Evolutionary conservation across 2,329 filamentous ascomycete genomes (phyloP).

Genomic region (Penicillium sumatraense): DNA sequence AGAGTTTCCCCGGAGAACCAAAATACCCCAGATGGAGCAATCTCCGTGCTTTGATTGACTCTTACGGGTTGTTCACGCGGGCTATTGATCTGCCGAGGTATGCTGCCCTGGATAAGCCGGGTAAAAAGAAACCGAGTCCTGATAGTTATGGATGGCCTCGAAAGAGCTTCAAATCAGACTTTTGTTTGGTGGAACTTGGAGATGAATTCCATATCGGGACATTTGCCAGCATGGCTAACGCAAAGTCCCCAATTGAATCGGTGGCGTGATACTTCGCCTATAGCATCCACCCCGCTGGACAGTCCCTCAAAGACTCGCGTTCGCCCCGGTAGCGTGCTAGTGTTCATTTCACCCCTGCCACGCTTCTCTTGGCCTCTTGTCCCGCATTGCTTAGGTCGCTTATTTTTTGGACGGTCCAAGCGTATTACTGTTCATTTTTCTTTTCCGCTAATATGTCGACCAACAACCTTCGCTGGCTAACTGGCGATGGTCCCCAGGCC

Average conservation of each 20-base stretch:
- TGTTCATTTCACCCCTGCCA: background rate
- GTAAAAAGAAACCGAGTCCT: conserved; percentile 9
- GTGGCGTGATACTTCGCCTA: background rate
- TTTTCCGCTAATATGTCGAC: conserved; percentile 4
- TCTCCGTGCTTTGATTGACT: background rate
- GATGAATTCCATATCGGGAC: background rate
- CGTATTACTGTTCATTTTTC: background rate
- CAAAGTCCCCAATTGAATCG: background rate
- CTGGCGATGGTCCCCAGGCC: conserved; percentile 1
- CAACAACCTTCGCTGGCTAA: conserved; percentile 18
- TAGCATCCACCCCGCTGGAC: conserved; percentile 1
- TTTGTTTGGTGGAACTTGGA: background rate
- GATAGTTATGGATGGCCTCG: background rate
- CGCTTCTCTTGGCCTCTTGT: conserved; percentile 10
- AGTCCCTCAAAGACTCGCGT: background rate
- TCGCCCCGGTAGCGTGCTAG: background rate
- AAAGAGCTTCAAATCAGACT: too few relatives aligned
- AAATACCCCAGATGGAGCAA: background rate
- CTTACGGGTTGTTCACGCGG: background rate
- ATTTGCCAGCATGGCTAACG: background rate
- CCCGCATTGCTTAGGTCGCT: conserved; percentile 4
- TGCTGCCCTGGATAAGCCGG: conserved; percentile 4
- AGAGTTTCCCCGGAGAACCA: conserved; percentile 3
- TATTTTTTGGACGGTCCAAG: background rate
- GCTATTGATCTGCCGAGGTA: conserved; percentile 6